Evolutionary conservation across 164 flowering plant genomes (phyloP), one percentile per base, ranked within the genome.

Genomic region (Magnolia officinalis): DNA sequence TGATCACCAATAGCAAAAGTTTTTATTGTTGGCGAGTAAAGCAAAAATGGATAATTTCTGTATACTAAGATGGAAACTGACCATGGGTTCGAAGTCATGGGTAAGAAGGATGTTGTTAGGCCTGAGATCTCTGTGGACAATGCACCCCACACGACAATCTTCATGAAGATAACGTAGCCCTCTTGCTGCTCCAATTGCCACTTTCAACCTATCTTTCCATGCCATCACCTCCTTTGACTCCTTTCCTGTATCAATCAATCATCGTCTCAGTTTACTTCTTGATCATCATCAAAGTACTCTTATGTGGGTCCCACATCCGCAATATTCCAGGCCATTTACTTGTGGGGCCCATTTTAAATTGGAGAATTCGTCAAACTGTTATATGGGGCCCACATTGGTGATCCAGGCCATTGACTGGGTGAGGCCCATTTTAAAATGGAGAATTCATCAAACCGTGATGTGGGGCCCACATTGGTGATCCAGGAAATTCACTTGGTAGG

Each of bases 71-170:
- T 18, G 29, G 72, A 71, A 50, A 76, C 75, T 76, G 20, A 86
- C 87, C 84, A 87, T 78, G 72, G 90, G 85, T 72, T 84, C 87
- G 70, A 84, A 87, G 55, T 86, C 90, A 76, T 84, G 89, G 8
- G 88, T 86, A 72, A 87, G 80, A 70, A 85, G 88, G 68, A 87
- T 82, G 77, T 87, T 87, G 80, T 75, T 82, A 16, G 90, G 87
- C 63, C 86, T 78, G 21, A 87, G 77, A 67, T 87, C 88, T 76
- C 86, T 85, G 31, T 87, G 90, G 14, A 86, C 78, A 20, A 87
- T 82, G 75, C 90, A 87, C 1, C 90, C 88, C 20, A 86, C 88
- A 14, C 88, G 77, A 59, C 90, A 87, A 76, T 86, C 88, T 77
- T 87, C 88, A 49, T 87, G 90, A 67, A 87, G 84, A 77, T 86